Base-by-base conservation (phyloP, 495 filamentous ascomycete genomes). In the Trichoderma virens region DNA sequence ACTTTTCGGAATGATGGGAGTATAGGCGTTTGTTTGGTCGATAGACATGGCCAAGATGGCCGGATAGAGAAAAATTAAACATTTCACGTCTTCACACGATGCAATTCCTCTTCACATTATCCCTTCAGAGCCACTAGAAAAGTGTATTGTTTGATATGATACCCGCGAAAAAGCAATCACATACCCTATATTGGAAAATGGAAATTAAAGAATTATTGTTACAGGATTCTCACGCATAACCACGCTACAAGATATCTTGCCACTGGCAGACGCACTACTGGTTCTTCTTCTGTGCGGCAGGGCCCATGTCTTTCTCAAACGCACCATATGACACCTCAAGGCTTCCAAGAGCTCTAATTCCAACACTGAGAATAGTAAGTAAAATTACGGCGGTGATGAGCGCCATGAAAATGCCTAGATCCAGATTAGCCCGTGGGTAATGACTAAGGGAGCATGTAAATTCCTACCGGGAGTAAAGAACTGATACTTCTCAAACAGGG, bases 241-340 rank as follows among this genome's bases (percentile, higher is more conserved):
- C 51, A 28, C 51, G 60, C 60, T 35, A 35, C 60, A 61, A 38
- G 23, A 38, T 27, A 38, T 61, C 60, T 61, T 41, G 31, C 51
- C 20, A n/a, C 2, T 9, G 18, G 25, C 11, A 25, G 23, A 31
- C 6, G 11, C 23, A 25, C 51, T 77, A 83, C 77, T 88, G 81
- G 73, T 89, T 84, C 79, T 96, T 96, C 83, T 90, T 96, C 77
- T 95, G 90, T 63, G 86, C 90, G 35, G 83, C 80, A 56, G 91
- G 88, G 0, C 93, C 91, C 77, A 91, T 96, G 73, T 97, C 93
- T 82, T 94, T 96, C 71, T 95, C 92, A 73, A 98, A 98, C 1
- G 94, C 92, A 60, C 88, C 90, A 76, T 98, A 98, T 11, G 89
- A 86, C 14, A 98, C 90, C 74, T 96, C 79, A 41, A 98, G 78